These are phyloP conservation scores for Coemansia sp. DNA, from an alignment of 192 early-diverging fungal species.

Conservation along the genomic window DNA sequence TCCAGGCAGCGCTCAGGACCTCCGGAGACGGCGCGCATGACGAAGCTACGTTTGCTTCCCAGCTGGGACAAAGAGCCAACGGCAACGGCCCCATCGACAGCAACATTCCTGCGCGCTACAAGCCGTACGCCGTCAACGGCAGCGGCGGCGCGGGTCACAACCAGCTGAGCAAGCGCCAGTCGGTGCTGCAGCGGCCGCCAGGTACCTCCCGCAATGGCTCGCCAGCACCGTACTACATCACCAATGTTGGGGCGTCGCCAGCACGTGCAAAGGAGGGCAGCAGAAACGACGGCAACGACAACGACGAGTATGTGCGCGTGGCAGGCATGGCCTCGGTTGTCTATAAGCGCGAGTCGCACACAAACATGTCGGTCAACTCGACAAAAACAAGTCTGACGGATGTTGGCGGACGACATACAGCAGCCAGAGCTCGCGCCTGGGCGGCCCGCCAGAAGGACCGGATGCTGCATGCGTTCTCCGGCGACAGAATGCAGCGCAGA, in stretches of 20 bases:
- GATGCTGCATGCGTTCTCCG: constrained; percentile 37
- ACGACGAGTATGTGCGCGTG: not conserved
- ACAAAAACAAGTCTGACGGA: constrained; percentile 21
- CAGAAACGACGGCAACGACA: not conserved
- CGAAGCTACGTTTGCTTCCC: not conserved
- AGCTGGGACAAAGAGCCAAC: not conserved
- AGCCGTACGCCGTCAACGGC: not conserved
- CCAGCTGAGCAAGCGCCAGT: not conserved
- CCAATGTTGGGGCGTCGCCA: not conserved
- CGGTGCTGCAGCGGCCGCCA: not conserved
- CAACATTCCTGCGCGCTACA: not conserved
- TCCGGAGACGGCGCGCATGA: constrained; percentile 10
- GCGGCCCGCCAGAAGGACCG: constrained; percentile 40
- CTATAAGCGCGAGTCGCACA: constrained; percentile 27
- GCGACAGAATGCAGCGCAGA: constrained; percentile 16
- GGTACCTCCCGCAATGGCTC: not conserved
- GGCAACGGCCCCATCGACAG: not conserved
- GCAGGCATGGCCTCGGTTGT: not conserved
- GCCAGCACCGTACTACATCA: not conserved
- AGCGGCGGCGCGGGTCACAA: not conserved
- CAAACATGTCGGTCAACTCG: constrained; percentile 14
- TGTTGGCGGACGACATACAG: constrained; percentile 42
- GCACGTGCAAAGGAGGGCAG: not conserved
- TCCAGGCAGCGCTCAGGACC: not conserved
- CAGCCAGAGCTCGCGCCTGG: constrained; percentile 49